Conservation (phyloP, 108 stramenopile species). For the Epithemia pelagica region DNA sequence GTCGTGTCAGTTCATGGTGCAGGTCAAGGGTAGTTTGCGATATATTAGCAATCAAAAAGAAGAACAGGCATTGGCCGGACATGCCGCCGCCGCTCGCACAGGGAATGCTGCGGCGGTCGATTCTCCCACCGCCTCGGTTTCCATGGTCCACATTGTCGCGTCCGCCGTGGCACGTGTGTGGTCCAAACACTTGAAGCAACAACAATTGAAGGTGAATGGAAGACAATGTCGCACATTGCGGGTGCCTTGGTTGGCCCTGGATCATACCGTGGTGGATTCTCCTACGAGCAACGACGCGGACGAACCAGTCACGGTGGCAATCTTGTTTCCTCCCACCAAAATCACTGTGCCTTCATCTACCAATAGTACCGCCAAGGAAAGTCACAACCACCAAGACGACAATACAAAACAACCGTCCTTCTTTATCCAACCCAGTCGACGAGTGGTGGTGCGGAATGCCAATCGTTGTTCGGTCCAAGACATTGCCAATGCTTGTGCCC, state of each 20-base stretch:
- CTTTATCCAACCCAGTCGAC: too few species aligned
- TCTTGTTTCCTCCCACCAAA: too few species aligned
- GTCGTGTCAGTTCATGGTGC: constrained; percentile 26
- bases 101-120: not conserved
- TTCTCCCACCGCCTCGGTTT: not conserved
- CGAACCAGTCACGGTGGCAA: not conserved
- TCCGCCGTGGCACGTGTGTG: constrained; percentile 32
- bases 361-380: too few species aligned
- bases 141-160: constrained; percentile 36
- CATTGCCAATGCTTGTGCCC: not conserved
- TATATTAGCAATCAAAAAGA: constrained; percentile 32
- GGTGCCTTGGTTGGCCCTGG: not conserved
- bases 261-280: not conserved
- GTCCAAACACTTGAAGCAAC: constrained; percentile 9
- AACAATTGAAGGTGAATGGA: not conserved
- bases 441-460: not conserved
- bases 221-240: not conserved
- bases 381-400: too few species aligned
- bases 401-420: too few species aligned
- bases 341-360: too few species aligned
- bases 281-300: not conserved
- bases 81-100: not conserved
- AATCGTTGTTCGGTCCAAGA: not conserved
- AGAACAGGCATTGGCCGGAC: not conserved
- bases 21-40: constrained; percentile 21